Evolutionary conservation across 257 asterid species (phyloP), one percentile per base, ranked within the genome.

Genomic region (Solanum sparsipilum): DNA sequence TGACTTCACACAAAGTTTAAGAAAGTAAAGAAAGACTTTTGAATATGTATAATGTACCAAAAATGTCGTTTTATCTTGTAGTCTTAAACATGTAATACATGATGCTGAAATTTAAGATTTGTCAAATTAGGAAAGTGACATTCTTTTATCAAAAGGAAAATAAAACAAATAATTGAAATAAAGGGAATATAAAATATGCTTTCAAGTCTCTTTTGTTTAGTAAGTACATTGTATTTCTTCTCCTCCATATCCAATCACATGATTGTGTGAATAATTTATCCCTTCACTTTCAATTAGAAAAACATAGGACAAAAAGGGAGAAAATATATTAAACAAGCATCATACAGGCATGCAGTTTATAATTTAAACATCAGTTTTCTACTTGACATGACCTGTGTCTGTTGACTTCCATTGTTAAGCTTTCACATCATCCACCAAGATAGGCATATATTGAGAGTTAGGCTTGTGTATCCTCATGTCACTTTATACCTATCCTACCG

Each of bases 361-460:
- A n/a, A 38, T 76, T 36, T 75, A 74, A 36, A 72, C 4, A 16
- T 7, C 63, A 9, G 11, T 27, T 44, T 7, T 27, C 63, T 2
- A 15, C 65, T 0, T 46, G 68, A 81, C 68, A 81, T 81, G 85
- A 29, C 68, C 85, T 81, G 29, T 46, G 29, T 46, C 9, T 81
- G 70, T 81, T 81, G 85, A 81, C 85, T 81, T 48, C 41, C 70
- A 46, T 48, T 27, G 65, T 1, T 9, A 46, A 81, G 27, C 85
- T 81, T 29, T 81, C 85, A 81, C 85, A 81, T 81, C 85, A 81
- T 25, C 85, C 70, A 81, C 85, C 85, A 81, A 27, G 85, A 48
- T 29, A 81, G 5, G 29, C 68, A 81, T 81, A 46, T 81, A 18
- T 3, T 18, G 41, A 16, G 27, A 29, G n/a, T 48, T 13, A 81